phyloP scores from a whole-genome alignment of 768 basidiomycete genomes.

The Tricholoma bakamatsutake region DNA sequence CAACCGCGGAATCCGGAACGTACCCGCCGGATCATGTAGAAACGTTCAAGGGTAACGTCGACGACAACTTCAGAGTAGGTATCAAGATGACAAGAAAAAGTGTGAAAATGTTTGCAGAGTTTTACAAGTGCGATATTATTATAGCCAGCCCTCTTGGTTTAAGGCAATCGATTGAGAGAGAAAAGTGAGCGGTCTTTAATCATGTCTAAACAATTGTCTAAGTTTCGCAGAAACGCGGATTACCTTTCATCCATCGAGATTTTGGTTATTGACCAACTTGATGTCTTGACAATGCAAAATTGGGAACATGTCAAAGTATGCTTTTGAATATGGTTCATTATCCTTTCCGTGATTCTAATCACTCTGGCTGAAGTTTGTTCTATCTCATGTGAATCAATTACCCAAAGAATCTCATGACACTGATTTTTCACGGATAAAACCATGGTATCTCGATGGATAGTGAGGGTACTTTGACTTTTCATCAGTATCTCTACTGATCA shows the following conservation, averaged over 20 bases:
- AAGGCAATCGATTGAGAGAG: conserved; percentile 88
- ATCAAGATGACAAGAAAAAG: conserved; percentile 90
- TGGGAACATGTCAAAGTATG: conserved; percentile 95
- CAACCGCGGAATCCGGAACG: conserved; percentile 61
- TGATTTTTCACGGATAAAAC: conserved; percentile 96
- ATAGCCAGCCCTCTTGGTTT: conserved; percentile 92
- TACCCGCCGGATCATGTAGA: conserved; percentile 90
- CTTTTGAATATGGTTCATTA: not conserved
- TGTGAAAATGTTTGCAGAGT: conserved; percentile 86
- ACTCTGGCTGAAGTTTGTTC: conserved; percentile 55
- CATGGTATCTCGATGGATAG: conserved; percentile 97
- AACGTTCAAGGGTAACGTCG: conserved; percentile 93
- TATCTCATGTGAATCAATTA: conserved; percentile 79
- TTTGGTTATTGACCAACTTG: conserved; percentile 86
- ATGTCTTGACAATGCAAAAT: conserved; percentile 95
- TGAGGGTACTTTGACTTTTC: conserved; percentile 31
- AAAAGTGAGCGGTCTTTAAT: conserved; percentile 57
- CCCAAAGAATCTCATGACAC: conserved; percentile 92
- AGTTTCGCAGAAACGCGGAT: conserved; percentile 61
- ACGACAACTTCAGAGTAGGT: conserved; percentile 91
- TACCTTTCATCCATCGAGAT: conserved; percentile 93
- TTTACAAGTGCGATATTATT: conserved; percentile 88
- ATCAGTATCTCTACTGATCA: not conserved
- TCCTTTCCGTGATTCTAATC: not conserved
- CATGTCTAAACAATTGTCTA: not conserved